Conservation (phyloP, 2,329 filamentous ascomycete species). For the Aureobasidium sp. region DNA sequence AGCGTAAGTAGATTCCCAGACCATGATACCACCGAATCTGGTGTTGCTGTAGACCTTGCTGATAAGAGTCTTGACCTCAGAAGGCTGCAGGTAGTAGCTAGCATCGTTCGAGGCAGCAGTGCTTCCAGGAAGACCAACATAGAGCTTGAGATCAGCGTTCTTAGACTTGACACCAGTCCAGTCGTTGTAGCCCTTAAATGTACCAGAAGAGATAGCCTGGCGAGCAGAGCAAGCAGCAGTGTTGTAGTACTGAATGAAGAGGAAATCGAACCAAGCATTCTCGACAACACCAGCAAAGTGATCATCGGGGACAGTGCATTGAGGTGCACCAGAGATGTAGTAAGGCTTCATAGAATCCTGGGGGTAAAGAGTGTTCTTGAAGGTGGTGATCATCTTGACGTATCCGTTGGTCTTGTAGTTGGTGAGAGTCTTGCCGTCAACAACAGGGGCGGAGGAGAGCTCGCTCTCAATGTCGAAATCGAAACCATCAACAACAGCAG, state of each 20-base stretch:
- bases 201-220: conserved; percentile 21
- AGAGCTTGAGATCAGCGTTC: conserved; percentile 41
- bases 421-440: conserved; percentile 16
- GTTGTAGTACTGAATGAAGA: conserved; percentile 41
- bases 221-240: conserved; percentile 41
- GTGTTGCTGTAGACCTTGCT: conserved; percentile 30
- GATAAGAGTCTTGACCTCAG: conserved; percentile 38
- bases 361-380: conserved; percentile 34
- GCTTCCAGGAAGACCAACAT: conserved; percentile 39
- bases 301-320: conserved; percentile 38
- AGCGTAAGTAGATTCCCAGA: conserved; percentile 48
- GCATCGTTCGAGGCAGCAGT: conserved; percentile 19
- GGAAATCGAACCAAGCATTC: conserved; percentile 33
- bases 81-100: conserved; percentile 38
- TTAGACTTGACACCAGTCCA: conserved; percentile 36
- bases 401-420: conserved; percentile 35
- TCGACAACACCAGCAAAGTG: conserved; percentile 33
- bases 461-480: conserved; percentile 65
- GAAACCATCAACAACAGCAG: conserved; percentile 61
- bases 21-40: conserved; percentile 50
- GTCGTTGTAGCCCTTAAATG: conserved; percentile 36
- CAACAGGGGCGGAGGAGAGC: conserved; percentile 25
- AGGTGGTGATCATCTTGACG: conserved; percentile 37
- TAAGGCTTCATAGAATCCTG: conserved; percentile 29
- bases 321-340: conserved; percentile 42